Percentiles rank a stretch among this genome's conserved stretches.
phyloP scores from a whole-genome alignment of 2,329 filamentous ascomycete genomes.

The Scytalidium sp. region DNA sequence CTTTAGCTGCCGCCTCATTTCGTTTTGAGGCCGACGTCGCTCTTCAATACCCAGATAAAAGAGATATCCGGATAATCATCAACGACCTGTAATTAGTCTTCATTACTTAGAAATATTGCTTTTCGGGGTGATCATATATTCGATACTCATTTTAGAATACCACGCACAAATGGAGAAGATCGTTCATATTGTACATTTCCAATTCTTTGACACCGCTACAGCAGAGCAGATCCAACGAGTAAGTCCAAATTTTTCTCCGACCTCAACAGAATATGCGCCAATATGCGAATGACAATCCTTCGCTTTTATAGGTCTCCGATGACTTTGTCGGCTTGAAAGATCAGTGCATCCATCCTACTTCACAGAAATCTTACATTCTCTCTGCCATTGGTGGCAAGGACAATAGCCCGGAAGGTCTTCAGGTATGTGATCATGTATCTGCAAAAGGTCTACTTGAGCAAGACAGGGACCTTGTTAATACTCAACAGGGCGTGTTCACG shows the following conservation, averaged over 20 bases:
- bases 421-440: constrained; percentile 53
- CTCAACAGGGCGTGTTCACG: constrained; percentile 60
- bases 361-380: constrained; percentile 58
- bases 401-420: constrained; percentile 57
- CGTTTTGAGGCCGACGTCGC: too few relatives aligned
- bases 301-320: constrained; percentile 46
- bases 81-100: too few relatives aligned
- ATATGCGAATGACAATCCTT: constrained; percentile 1
- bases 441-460: too few relatives aligned
- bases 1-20: too few relatives aligned
- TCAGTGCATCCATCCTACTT: constrained; percentile 56
- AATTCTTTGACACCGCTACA: constrained; percentile 52
- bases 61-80: too few relatives aligned
- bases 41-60: too few relatives aligned
- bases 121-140: too few relatives aligned
- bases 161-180: constrained; percentile 30
- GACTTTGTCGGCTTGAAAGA: constrained; percentile 55
- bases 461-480: too few relatives aligned
- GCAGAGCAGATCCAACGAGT: constrained; percentile 52
- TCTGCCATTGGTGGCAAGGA: constrained; percentile 57
- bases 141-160: too few relatives aligned
- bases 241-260: too few relatives aligned
- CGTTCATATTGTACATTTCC: constrained; percentile 64
- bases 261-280: background rate
- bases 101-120: background rate